Percentiles rank a stretch among this genome's conserved stretches.
Evolutionary conservation across 129 eudicot species (phyloP).

Genomic region (Saussurea involucrata): DNA sequence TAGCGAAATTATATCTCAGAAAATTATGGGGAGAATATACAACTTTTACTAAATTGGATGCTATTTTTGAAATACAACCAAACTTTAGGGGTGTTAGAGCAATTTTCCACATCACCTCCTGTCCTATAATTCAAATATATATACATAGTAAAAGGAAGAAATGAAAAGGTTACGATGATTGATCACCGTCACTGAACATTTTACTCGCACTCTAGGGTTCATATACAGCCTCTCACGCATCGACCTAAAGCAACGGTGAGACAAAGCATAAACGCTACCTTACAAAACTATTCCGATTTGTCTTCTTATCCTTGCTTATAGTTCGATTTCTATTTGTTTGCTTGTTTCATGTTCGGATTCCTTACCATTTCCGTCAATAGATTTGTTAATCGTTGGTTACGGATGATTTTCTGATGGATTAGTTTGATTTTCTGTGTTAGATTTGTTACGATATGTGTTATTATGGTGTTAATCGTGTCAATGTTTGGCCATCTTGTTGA

Average conservation of each 20-base stretch:
- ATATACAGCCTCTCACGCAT: conserved; percentile 9
- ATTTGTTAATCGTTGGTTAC: background rate
- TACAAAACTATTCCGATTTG: background rate
- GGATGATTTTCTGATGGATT: conserved; percentile 1
- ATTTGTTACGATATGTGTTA: background rate
- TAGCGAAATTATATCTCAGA: background rate
- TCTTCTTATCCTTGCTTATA: background rate
- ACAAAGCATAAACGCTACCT: conserved; percentile 8
- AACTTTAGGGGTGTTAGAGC: background rate
- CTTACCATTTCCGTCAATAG: background rate
- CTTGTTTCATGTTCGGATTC: background rate
- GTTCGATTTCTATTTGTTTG: background rate
- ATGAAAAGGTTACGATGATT: background rate
- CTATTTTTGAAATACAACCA: background rate
- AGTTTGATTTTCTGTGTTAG: background rate
- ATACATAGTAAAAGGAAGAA: background rate
- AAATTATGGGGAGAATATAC: background rate
- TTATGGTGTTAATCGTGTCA: conserved; percentile 11
- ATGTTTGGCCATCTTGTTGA: background rate
- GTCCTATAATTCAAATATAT: conserved; percentile 1
- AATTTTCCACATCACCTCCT: background rate
- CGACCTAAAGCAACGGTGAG: conserved; percentile 9
- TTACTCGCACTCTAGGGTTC: conserved; percentile 26
- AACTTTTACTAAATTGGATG: background rate
- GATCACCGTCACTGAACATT: conserved; percentile 25